These are phyloP conservation scores for Blastobotrys buckinghamii DNA, from an alignment of 1,139 yeast genomes.

Conservation along the genomic window DNA sequence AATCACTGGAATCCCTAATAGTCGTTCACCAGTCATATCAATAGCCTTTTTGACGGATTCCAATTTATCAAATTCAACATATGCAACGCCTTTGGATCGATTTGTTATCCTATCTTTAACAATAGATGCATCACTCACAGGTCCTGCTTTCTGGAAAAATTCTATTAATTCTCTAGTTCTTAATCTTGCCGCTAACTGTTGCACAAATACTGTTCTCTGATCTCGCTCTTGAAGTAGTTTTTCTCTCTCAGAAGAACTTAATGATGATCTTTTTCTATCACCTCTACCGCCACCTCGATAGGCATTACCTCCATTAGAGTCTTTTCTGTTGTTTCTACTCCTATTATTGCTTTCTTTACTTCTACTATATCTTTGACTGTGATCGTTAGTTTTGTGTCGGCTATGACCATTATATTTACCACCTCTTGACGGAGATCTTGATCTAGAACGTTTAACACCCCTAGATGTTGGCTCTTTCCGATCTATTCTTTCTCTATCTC, in stretches of 20 bases:
- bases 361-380: too few relatives aligned
- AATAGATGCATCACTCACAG: slow-evolving; percentile 35
- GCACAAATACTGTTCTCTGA: slow-evolving; percentile 36
- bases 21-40: slow-evolving; percentile 32
- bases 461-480: neutral
- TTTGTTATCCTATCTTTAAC: slow-evolving; percentile 35
- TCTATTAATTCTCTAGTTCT: slow-evolving; percentile 31
- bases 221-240: slow-evolving; percentile 20
- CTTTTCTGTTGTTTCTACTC: neutral
- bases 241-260: neutral
- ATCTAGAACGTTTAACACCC: neutral
- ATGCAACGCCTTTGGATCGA: slow-evolving; percentile 37
- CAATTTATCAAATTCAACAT: slow-evolving; percentile 34
- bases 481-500: slow-evolving; percentile 1
- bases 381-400: too few relatives aligned
- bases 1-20: slow-evolving; percentile 35
- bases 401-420: too few relatives aligned
- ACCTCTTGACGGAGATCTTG: too few relatives aligned
- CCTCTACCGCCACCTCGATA: neutral
- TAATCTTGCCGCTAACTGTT: slow-evolving; percentile 34
- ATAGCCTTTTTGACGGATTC: slow-evolving; percentile 33
- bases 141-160: slow-evolving; percentile 35
- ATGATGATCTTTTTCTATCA: slow-evolving; percentile 1
- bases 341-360: neutral
- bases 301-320: neutral